phyloP scores from a whole-genome alignment of 2,329 filamentous ascomycete species.

The Karstenula rhodostoma region DNA sequence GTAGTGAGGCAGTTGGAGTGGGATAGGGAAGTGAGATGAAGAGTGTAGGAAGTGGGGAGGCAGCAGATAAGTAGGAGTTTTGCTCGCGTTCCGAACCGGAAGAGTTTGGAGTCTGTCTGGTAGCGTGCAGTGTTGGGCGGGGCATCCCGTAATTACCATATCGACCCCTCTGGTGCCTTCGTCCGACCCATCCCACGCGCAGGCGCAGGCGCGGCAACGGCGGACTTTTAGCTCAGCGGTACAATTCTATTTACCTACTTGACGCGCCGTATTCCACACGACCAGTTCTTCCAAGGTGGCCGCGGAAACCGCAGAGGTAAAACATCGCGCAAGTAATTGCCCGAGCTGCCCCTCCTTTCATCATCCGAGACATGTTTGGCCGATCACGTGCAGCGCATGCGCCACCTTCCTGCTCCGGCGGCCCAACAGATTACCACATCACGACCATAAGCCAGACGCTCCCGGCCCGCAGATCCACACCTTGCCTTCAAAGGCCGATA shows the following conservation, averaged over 20 bases:
- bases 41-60: conserved; percentile 32
- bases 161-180: conserved; percentile 32
- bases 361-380: conserved; percentile 15
- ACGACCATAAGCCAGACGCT: conserved; percentile 23
- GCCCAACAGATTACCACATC: conserved; percentile 31
- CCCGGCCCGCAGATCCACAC: conserved; percentile 37
- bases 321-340: not conserved
- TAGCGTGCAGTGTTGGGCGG: conserved; percentile 30
- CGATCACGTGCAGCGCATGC: conserved; percentile 20
- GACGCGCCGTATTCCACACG: conserved; percentile 3
- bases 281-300: conserved; percentile 12
- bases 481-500: conserved; percentile 26
- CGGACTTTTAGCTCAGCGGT: conserved; percentile 20
- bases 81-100: conserved; percentile 40
- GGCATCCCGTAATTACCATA: conserved; percentile 24
- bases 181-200: conserved; percentile 24
- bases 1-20: conserved; percentile 32
- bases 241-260: conserved; percentile 5
- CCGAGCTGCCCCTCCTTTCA: conserved; percentile 20
- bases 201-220: conserved; percentile 43
- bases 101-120: conserved; percentile 41
- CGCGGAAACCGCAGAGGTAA: conserved; percentile 14
- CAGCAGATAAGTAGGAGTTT: conserved; percentile 41
- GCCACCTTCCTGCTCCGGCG: conserved; percentile 14
- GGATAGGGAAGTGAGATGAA: conserved; percentile 29